phyloP scores from a whole-genome alignment of 805 yeast species.

The Ogataea trehaloabstinens region DNA sequence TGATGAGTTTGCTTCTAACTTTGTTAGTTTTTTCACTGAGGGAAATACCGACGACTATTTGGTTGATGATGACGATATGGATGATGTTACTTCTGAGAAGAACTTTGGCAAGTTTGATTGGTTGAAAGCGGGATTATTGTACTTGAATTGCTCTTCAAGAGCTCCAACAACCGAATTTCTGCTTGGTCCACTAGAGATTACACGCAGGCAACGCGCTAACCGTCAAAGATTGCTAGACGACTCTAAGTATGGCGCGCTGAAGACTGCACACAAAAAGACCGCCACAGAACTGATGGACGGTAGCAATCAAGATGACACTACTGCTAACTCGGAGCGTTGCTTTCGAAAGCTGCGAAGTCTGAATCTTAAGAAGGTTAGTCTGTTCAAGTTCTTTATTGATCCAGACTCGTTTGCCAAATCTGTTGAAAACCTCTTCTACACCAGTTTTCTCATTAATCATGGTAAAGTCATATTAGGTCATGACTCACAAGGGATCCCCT shows the following conservation, averaged over 20 bases:
- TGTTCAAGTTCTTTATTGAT: conserved; percentile 68
- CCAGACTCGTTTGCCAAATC: conserved; percentile 76
- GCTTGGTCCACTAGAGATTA: conserved; percentile 67
- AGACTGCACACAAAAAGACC: conserved; percentile 55
- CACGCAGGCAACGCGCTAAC: conserved; percentile 42
- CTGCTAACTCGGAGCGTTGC: conserved; percentile 58
- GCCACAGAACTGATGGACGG: conserved; percentile 49
- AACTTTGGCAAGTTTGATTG: conserved; percentile 47
- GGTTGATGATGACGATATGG: conserved; percentile 18
- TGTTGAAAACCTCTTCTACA: conserved; percentile 79
- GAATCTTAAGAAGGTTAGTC: conserved; percentile 45
- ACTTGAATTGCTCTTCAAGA: conserved; percentile 42
- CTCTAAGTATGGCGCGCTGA: conserved; percentile 33
- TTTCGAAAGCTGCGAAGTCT: conserved; percentile 32
- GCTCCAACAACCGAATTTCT: conserved; percentile 58
- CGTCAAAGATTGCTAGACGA: conserved; percentile 43
- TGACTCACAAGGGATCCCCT: conserved; percentile 42
- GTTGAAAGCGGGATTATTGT: conserved; percentile 55
- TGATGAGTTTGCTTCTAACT: conserved; percentile 43
- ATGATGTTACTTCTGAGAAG: conserved; percentile 18
- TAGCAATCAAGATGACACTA: conserved; percentile 54
- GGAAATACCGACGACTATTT: conserved; percentile 22
- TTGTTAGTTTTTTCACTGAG: conserved; percentile 33
- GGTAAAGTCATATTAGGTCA: conserved; percentile 58
- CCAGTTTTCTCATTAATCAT: conserved; percentile 77